These are phyloP conservation scores for Trichosporon coremiiforme DNA, from an alignment of 1,284 basidiomycete genomes.

Conservation along the genomic window DNA sequence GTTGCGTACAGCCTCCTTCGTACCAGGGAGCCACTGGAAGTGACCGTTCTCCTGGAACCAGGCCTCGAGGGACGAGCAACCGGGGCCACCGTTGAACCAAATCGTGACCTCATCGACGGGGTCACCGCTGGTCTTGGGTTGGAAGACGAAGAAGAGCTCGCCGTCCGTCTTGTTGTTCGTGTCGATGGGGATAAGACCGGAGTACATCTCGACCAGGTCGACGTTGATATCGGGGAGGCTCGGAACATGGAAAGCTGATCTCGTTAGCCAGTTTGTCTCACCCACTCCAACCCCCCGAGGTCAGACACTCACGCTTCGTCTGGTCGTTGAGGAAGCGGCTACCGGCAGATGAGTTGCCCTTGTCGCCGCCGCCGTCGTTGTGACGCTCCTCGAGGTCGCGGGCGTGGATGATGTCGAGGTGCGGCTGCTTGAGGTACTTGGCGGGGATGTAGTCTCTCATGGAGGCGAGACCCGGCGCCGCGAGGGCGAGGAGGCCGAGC, in stretches of 20 bases:
- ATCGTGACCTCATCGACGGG: constrained; percentile 41
- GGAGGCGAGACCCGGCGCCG: not conserved
- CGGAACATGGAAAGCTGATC: constrained; percentile 28
- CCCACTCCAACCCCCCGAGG: too few relatives aligned
- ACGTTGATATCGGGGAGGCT: constrained; percentile 28
- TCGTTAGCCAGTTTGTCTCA: not conserved
- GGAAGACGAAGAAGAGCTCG: constrained; percentile 37
- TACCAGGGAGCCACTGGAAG: constrained; percentile 11
- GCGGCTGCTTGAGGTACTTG: not conserved
- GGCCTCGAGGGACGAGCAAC: constrained; percentile 74
- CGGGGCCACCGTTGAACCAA: constrained; percentile 36
- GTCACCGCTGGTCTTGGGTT: constrained; percentile 30
- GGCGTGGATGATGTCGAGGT: not conserved
- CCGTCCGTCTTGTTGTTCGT: constrained; percentile 28
- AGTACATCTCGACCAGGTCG: constrained; percentile 32
- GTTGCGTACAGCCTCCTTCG: constrained; percentile 55
- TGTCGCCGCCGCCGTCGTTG: not conserved
- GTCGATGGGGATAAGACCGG: constrained; percentile 32
- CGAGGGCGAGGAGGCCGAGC: constrained; percentile 9
- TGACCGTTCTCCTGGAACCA: constrained; percentile 69
- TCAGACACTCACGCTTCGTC: constrained; percentile 19
- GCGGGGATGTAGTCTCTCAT: constrained; percentile 7
- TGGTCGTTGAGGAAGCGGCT: constrained; percentile 18
- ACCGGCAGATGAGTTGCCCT: not conserved
- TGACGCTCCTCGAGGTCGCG: not conserved